Evolutionary conservation across 2,329 filamentous ascomycete species (phyloP).

Genomic region (Onygenales sp.): DNA sequence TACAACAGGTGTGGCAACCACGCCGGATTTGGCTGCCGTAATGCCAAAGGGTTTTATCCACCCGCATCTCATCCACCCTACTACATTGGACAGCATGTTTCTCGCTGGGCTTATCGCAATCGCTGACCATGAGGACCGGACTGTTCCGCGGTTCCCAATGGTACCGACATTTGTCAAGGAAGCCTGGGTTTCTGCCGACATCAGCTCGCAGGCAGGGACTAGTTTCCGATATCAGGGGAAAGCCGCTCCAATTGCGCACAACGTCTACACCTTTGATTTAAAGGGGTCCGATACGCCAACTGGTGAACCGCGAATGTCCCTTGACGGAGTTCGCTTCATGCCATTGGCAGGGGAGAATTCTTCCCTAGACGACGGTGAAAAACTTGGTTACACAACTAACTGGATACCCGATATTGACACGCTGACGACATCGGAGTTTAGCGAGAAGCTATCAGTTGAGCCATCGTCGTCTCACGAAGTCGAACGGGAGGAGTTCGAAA

Average conservation of each 20-base stretch:
- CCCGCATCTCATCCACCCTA: slow-evolving; percentile 26
- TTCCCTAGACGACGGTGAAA: slow-evolving; percentile 8
- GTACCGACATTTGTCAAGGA: slow-evolving; percentile 24
- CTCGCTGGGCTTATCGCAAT: slow-evolving; percentile 20
- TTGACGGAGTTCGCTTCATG: slow-evolving; percentile 20
- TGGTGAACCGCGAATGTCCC: slow-evolving; percentile 10
- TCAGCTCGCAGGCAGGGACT: slow-evolving; percentile 12
- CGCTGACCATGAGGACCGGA: slow-evolving; percentile 15
- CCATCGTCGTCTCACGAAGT: background rate
- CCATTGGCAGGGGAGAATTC: slow-evolving; percentile 17
- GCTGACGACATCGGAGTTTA: slow-evolving; percentile 1
- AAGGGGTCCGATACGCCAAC: slow-evolving; percentile 11
- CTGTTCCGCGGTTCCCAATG: slow-evolving; percentile 15
- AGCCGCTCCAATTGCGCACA: slow-evolving; percentile 10
- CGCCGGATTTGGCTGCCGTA: slow-evolving; percentile 19
- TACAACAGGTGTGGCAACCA: slow-evolving; percentile 17
- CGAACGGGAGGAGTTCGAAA: slow-evolving; percentile 14
- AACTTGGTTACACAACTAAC: slow-evolving; percentile 17
- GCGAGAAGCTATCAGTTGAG: slow-evolving; percentile 1
- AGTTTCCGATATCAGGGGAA: slow-evolving; percentile 19
- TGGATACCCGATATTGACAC: slow-evolving; percentile 19
- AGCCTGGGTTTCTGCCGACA: slow-evolving; percentile 22
- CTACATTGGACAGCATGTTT: slow-evolving; percentile 27
- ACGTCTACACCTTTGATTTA: slow-evolving; percentile 14
- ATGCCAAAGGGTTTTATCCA: slow-evolving; percentile 27